Evolutionary conservation across 1,284 basidiomycete species (phyloP).

Genomic region (Pterulicium gracile): DNA sequence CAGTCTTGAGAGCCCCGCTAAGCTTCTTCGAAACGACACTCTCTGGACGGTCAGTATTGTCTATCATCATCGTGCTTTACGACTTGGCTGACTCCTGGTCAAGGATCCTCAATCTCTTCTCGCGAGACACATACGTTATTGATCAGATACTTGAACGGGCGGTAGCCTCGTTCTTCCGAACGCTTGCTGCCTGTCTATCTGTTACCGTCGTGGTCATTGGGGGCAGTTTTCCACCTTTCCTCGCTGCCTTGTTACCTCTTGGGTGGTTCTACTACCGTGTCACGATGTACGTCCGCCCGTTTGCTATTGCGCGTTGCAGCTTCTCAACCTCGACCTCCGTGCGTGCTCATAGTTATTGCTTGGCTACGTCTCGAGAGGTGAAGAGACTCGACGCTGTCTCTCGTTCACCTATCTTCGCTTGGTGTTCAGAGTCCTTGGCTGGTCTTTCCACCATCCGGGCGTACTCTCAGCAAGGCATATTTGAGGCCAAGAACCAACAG

Average conservation of each 20-base stretch:
- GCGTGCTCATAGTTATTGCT: constrained; percentile 68
- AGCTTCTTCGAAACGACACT: constrained; percentile 85
- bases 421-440: constrained; percentile 80
- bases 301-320: constrained; percentile 5
- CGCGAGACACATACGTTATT: constrained; percentile 86
- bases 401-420: constrained; percentile 84
- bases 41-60: constrained; percentile 47
- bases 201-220: constrained; percentile 78
- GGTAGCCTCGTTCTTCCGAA: constrained; percentile 61
- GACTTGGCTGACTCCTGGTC: background rate
- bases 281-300: constrained; percentile 48
- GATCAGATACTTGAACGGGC: constrained; percentile 76
- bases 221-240: constrained; percentile 72
- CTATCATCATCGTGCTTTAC: background rate
- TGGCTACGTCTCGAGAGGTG: constrained; percentile 83
- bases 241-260: constrained; percentile 68
- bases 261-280: constrained; percentile 68
- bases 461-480: constrained; percentile 63
- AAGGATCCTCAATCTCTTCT: constrained; percentile 82
- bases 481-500: constrained; percentile 69
- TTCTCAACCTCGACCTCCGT: constrained; percentile 2
- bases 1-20: constrained; percentile 76
- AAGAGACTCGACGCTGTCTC: constrained; percentile 89
- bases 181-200: constrained; percentile 47
- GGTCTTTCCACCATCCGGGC: constrained; percentile 85